Evolutionary conservation across 805 yeast species (phyloP), one percentile per base, ranked within the genome.

Genomic region (Wickerhamomyces bovis): DNA sequence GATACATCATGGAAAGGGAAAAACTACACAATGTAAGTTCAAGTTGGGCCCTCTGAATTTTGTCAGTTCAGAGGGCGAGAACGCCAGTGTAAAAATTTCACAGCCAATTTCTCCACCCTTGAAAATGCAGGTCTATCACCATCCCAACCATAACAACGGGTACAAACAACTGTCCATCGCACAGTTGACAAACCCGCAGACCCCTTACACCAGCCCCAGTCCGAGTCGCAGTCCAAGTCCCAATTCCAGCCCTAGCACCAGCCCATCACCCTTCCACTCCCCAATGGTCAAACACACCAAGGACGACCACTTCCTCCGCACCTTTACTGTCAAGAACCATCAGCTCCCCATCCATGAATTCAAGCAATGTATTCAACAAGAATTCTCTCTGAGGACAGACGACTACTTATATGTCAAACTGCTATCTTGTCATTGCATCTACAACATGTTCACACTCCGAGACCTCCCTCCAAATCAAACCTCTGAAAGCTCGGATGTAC

Each of bases 1-100:
- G 43, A 40, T 44, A 35, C 41, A 44, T 44, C 44, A 40, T 6
- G 8, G 11, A n/a, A n/a, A n/a, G n/a, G n/a, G n/a, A n/a, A n/a
- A n/a, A n/a, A n/a, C n/a, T n/a, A n/a, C n/a, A n/a, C n/a, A n/a
- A n/a, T n/a, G n/a, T n/a, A n/a, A n/a, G n/a, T n/a, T n/a, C n/a
- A n/a, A n/a, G n/a, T n/a, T n/a, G n/a, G n/a, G n/a, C n/a, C n/a
- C n/a, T n/a, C n/a, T n/a, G n/a, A n/a, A n/a, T n/a, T n/a, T n/a
- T n/a, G n/a, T 22, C 23, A 22, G 23, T 22, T 22, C 23, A 22
- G 8, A 8, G 23, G 23, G 8, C 23, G 23, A 22, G 8, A 22
- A 22, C 5, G 23, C 23, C 23, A 22, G 8, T 8, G 23, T 8
- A 22, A 22, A 22, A 22, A 22, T 6, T 22, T 22, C 23, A 22